Percentiles rank a stretch among this genome's conserved stretches.
Evolutionary conservation across 2,329 filamentous ascomycete species (phyloP).

Genomic region (Aspergillus sp.): DNA sequence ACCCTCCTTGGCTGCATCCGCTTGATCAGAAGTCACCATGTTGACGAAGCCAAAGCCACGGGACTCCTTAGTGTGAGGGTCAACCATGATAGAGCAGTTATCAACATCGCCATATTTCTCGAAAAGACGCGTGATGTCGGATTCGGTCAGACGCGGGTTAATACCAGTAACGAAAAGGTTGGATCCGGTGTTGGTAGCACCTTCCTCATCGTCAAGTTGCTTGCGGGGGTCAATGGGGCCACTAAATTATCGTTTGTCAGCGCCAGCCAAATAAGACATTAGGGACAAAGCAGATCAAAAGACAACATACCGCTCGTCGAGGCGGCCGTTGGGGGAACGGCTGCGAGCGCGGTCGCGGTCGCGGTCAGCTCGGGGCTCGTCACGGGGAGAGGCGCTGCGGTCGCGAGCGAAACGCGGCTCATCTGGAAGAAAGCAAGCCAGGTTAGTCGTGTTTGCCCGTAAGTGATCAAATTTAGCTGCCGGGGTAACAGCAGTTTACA

Average conservation of each 20-base stretch:
- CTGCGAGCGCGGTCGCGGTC: slow-evolving; percentile 55
- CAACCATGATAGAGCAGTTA: slow-evolving; percentile 99
- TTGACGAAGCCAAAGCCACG: slow-evolving; percentile 99
- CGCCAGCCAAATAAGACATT: neutral
- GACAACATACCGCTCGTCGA: slow-evolving; percentile 50
- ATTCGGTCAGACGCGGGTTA: slow-evolving; percentile 84
- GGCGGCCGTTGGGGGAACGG: slow-evolving; percentile 62
- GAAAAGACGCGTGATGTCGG: slow-evolving; percentile 90
- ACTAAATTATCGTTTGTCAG: slow-evolving; percentile 17
- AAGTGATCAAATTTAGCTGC: slow-evolving; percentile 8
- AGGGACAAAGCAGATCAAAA: neutral
- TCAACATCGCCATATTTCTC: slow-evolving; percentile 99
- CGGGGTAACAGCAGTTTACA: slow-evolving; percentile 14
- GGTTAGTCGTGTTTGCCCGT: slow-evolving; percentile 14
- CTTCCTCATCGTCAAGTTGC: slow-evolving; percentile 63
- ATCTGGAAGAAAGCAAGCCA: slow-evolving; percentile 36
- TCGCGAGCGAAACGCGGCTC: slow-evolving; percentile 66
- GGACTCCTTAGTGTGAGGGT: slow-evolving; percentile 97
- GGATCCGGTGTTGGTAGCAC: slow-evolving; percentile 86
- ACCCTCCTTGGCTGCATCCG: slow-evolving; percentile 94
- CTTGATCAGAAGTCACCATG: slow-evolving; percentile 93
- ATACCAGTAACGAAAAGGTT: slow-evolving; percentile 99
- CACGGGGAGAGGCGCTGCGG: slow-evolving; percentile 65
- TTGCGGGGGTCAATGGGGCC: slow-evolving; percentile 49
- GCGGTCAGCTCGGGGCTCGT: slow-evolving; percentile 51